Evolutionary conservation across 106 monocot genomes (phyloP).

Genomic region (Platanthera zijinensis): DNA sequence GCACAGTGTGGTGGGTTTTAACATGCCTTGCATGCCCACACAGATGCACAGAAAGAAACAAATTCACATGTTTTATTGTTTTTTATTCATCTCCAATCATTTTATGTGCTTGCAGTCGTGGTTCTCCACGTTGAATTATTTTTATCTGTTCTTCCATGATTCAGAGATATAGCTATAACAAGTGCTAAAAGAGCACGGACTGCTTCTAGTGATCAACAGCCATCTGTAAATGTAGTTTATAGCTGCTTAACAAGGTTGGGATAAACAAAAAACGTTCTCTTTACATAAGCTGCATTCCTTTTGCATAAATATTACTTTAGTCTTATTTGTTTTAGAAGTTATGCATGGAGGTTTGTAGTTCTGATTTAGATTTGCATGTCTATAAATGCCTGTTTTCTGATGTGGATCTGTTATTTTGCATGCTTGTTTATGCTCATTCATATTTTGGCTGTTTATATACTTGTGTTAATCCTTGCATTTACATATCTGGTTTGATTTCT

Average conservation of each 20-base stretch:
- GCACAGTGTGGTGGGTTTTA: background rate
- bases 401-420: background rate
- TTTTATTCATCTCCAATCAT: background rate
- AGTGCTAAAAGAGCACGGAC: constrained; percentile 73
- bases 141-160: constrained; percentile 39
- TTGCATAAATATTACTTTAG: background rate
- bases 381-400: background rate
- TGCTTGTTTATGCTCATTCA: background rate
- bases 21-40: background rate
- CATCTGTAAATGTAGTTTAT: constrained; percentile 70
- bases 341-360: background rate
- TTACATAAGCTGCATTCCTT: constrained; percentile 1
- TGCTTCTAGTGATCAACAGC: constrained; percentile 49
- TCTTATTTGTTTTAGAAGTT: background rate
- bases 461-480: too few relatives aligned
- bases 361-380: background rate
- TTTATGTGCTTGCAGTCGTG: background rate
- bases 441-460: background rate
- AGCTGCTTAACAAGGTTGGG: constrained; percentile 69
- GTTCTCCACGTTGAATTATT: background rate
- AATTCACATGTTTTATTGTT: background rate
- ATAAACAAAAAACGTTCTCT: constrained; percentile 8
- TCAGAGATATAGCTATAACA: constrained; percentile 28
- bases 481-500: too few relatives aligned
- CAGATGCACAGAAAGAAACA: background rate